phyloP scores from a whole-genome alignment of 1,139 yeast genomes.

The Taphrina wiesneri region DNA sequence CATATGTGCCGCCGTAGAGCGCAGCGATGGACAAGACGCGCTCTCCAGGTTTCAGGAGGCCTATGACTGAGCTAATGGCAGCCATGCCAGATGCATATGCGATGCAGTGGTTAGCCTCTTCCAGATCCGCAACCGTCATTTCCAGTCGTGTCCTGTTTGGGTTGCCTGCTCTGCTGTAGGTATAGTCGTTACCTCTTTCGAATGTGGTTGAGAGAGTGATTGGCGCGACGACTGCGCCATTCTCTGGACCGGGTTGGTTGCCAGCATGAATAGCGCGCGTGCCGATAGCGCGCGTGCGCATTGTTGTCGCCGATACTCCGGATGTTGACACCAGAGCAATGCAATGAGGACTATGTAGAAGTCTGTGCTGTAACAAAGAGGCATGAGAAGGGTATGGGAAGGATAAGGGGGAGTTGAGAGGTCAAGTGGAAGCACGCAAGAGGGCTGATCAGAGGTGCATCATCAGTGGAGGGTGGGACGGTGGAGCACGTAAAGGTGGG shows the following conservation, averaged over 20 bases:
- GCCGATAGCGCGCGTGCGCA: slow-evolving; percentile 25
- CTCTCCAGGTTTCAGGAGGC: slow-evolving; percentile 59
- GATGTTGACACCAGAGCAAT: not conserved
- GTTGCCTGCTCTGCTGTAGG: slow-evolving; percentile 82
- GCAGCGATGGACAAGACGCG: slow-evolving; percentile 75
- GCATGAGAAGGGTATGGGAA: not conserved
- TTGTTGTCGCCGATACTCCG: not conserved
- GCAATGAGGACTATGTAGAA: not conserved
- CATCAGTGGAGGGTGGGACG: not conserved
- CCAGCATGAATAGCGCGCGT: slow-evolving; percentile 75
- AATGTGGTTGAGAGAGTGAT: slow-evolving; percentile 83
- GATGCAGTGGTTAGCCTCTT: slow-evolving; percentile 71
- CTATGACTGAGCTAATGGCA: slow-evolving; percentile 74
- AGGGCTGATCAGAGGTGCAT: not conserved
- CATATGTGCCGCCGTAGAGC: slow-evolving; percentile 89
- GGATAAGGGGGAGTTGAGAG: not conserved
- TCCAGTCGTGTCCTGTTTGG: slow-evolving; percentile 87
- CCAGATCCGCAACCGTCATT: slow-evolving; percentile 75
- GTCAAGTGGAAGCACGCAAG: not conserved
- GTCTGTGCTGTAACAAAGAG: not conserved
- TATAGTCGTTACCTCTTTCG: slow-evolving; percentile 75
- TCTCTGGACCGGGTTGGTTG: slow-evolving; percentile 66
- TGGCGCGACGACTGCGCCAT: slow-evolving; percentile 88
- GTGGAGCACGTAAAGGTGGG: not conserved
- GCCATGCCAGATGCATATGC: slow-evolving; percentile 88